Percentiles rank a stretch among this genome's conserved stretches.
Conservation (phyloP, 2,329 filamentous ascomycete genomes). For the Helotiales sp. region DNA sequence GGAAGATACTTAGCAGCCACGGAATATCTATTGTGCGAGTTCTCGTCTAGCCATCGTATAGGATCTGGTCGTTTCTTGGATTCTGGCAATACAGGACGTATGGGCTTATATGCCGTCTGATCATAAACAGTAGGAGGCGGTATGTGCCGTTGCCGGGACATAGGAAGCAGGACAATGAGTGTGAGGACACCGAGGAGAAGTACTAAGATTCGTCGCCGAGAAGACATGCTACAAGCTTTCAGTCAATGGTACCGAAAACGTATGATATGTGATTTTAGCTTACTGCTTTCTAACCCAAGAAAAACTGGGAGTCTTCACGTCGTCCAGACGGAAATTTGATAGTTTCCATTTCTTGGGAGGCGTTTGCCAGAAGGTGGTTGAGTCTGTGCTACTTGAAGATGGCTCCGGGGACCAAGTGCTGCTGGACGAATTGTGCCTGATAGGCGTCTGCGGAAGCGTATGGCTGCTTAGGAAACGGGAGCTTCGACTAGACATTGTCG, state of each 20-base stretch:
- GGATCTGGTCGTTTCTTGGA: conserved; percentile 30
- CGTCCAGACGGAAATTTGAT: neutral
- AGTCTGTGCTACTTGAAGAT: conserved; percentile 22
- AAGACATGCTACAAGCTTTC: conserved; percentile 3
- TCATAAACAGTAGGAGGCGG: neutral
- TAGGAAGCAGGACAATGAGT: conserved; percentile 4
- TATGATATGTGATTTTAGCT: neutral
- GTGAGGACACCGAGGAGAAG: neutral
- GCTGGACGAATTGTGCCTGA: conserved; percentile 20
- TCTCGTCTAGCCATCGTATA: conserved; percentile 35
- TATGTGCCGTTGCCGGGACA: neutral
- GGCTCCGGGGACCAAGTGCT: conserved; percentile 25
- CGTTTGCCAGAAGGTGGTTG: conserved; percentile 25
- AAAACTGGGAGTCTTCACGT: neutral
- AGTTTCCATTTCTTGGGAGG: conserved; percentile 22
- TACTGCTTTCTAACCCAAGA: conserved; percentile 15
- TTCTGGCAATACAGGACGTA: conserved; percentile 14
- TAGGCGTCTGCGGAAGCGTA: conserved; percentile 19
- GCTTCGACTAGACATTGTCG: conserved; percentile 18
- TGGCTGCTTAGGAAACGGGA: conserved; percentile 11
- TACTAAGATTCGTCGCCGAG: neutral
- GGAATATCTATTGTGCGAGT: conserved; percentile 36
- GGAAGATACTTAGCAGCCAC: conserved; percentile 17
- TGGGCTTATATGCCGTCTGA: conserved; percentile 9
- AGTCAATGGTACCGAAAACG: neutral